Evolutionary conservation across 2,329 filamentous ascomycete genomes (phyloP), one percentile per base, ranked within the genome.

Genomic region (Fusarium luffae): DNA sequence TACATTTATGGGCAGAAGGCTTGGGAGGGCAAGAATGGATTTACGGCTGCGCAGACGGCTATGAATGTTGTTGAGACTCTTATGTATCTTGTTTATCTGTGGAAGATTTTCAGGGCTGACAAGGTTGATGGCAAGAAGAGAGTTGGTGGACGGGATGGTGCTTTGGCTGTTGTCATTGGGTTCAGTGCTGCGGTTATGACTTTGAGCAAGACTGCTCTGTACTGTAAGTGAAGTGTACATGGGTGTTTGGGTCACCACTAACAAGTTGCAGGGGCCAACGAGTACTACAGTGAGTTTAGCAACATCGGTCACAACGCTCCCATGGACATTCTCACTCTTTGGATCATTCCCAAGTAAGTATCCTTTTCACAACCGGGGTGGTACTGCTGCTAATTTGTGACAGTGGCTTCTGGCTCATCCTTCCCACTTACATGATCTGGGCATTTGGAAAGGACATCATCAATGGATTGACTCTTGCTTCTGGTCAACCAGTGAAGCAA

Each of bases 1-100:
- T 85, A 94, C 78, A 85, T 95, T 32, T 97, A 97, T 82, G 93
- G 93, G 42, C 90, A 86, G 83, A 89, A 90, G 73, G 90, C 91
- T 6, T 93, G 86, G 77, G 81, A 92, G 65, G 84, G 84, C 18
- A 79, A 84, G 23, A 89, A 90, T 76, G 93, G 93, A 37, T 97
- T 97, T 80, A 92, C 92, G 1, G 87, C 85, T 43, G 93, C 93
- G 40, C 93, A 97, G 84, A 86, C 86, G 28, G 74, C 83, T 9
- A 77, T 94, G 69, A 96, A 95, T 76, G 78, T 88, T 9, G 72
- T 92, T 56, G 93, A 96, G 84, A 89, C 87, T 5, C 59, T 82
- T 34, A 84, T 90, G 74, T 95, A 94, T 77, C 32, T 79, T 81
- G 58, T 83, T 81, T 79, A 95, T 89, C 74, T 82, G 44, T 78